phyloP scores from a whole-genome alignment of 164 flowering plant genomes.

The Tetrastigma voinierianum region DNA sequence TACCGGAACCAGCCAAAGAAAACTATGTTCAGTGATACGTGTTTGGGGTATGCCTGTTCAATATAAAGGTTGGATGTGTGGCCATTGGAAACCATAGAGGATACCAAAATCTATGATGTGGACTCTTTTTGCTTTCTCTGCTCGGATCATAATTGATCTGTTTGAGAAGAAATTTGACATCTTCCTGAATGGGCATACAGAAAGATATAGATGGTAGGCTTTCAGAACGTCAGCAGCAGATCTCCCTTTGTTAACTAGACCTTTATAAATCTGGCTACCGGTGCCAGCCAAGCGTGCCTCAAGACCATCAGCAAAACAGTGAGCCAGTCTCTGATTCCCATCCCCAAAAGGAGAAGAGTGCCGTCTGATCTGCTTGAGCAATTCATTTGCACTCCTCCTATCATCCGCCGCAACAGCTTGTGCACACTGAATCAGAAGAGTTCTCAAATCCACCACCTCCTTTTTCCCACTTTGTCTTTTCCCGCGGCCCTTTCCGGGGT shows the following conservation, averaged over 20 bases:
- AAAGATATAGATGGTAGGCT: slow-evolving; percentile 65
- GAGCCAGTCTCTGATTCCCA: slow-evolving; percentile 72
- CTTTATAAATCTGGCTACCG: slow-evolving; percentile 71
- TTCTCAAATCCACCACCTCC: slow-evolving; percentile 80
- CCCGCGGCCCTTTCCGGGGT: slow-evolving; percentile 49
- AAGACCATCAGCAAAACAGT: slow-evolving; percentile 74
- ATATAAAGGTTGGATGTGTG: too few relatives aligned
- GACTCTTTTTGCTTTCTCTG: slow-evolving; percentile 41
- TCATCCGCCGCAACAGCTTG: slow-evolving; percentile 86
- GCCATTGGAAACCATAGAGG: slow-evolving; percentile 92
- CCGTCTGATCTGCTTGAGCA: slow-evolving; percentile 70
- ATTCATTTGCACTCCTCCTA: slow-evolving; percentile 53
- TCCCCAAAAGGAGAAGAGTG: slow-evolving; percentile 84
- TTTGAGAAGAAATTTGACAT: slow-evolving; percentile 58
- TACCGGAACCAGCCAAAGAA: slow-evolving; percentile 87
- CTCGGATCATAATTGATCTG: slow-evolving; percentile 36
- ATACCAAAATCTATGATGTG: slow-evolving; percentile 90
- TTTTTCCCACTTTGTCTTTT: slow-evolving; percentile 51
- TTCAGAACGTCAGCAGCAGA: slow-evolving; percentile 69
- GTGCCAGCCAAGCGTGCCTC: slow-evolving; percentile 90
- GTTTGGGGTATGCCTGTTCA: too few relatives aligned
- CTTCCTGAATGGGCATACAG: slow-evolving; percentile 79
- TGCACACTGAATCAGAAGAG: slow-evolving; percentile 74
- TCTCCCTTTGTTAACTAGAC: slow-evolving; percentile 48
- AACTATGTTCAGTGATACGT: slow-evolving; percentile 85